Percentiles rank a stretch among this genome's conserved stretches.
Evolutionary conservation across 2,329 filamentous ascomycete genomes (phyloP).

Genomic region (Fusarium abutilonis): DNA sequence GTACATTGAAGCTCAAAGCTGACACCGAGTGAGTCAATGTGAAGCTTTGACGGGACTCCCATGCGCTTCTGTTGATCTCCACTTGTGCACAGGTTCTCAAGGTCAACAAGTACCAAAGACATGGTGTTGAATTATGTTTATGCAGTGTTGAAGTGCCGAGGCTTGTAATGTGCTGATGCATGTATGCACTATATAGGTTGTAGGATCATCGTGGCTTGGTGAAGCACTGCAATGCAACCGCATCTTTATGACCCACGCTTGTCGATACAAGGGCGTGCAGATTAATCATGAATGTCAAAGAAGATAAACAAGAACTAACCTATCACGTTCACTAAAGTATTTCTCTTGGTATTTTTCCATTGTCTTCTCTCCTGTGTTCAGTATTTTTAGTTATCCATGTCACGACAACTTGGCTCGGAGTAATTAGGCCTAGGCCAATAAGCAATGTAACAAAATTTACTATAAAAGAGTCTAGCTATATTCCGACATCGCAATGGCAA

Average conservation of each 20-base stretch:
- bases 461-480: no score
- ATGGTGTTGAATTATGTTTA: no score
- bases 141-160: background rate
- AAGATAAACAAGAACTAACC: background rate
- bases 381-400: no score
- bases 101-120: background rate
- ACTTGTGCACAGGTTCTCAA: no score
- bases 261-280: conserved; percentile 39
- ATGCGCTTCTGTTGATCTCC: background rate
- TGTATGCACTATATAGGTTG: background rate
- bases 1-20: conserved; percentile 3
- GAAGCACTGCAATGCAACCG: conserved; percentile 6
- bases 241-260: conserved; percentile 15
- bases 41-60: conserved; percentile 6
- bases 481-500: no score
- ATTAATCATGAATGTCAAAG: conserved; percentile 8
- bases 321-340: background rate
- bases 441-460: background rate
- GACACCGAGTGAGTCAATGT: conserved; percentile 22
- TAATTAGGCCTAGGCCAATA: no score
- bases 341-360: background rate
- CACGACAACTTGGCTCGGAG: no score
- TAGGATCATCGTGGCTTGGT: conserved; percentile 3
- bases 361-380: background rate
- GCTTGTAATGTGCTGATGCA: background rate